A percentile compares a stretch with the other conserved stretches of the same genome.
Evolutionary conservation across 352 stramenopile species (phyloP).

Genomic region (Pythium aquatile): DNA sequence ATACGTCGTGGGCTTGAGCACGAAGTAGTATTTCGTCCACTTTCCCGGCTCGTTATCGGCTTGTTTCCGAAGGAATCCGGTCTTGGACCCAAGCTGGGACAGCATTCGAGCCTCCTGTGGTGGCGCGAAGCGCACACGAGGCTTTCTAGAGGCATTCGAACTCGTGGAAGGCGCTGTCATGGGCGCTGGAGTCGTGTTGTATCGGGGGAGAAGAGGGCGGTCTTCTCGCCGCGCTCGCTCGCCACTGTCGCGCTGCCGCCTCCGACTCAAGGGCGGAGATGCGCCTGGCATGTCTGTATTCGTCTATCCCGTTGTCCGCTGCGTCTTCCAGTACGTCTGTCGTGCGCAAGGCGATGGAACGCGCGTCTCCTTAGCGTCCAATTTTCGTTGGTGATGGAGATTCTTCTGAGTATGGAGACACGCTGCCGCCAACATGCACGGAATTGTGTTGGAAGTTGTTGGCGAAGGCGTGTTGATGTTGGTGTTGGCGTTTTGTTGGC

Average conservation of each 20-base stretch:
- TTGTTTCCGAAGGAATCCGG: constrained; percentile 70
- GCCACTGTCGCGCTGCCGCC: constrained; percentile 1
- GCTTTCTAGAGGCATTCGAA: constrained; percentile 29
- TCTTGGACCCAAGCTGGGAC: constrained; percentile 48
- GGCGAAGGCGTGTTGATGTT: neutral
- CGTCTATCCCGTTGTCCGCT: neutral
- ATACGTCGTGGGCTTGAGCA: constrained; percentile 67
- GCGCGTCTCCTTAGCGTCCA: neutral
- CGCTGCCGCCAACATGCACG: neutral
- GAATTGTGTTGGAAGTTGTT: neutral
- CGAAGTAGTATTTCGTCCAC: constrained; percentile 85
- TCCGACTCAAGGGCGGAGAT: neutral
- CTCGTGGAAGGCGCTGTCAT: neutral
- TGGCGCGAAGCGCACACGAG: constrained; percentile 56
- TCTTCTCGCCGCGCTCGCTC: neutral
- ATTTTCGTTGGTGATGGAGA: neutral
- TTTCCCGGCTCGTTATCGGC: constrained; percentile 73
- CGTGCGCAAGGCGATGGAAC: neutral
- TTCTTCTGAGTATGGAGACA: neutral
- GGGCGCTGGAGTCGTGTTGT: neutral
- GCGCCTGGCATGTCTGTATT: neutral
- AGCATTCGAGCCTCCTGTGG: constrained; percentile 45
- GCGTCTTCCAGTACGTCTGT: neutral
- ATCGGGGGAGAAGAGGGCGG: neutral
- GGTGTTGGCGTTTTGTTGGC: constrained; percentile 1